Percentiles rank a stretch among this genome's conserved stretches.
Evolutionary conservation across 352 stramenopile genomes (phyloP).

Genomic region (Pythium apleroticum): DNA sequence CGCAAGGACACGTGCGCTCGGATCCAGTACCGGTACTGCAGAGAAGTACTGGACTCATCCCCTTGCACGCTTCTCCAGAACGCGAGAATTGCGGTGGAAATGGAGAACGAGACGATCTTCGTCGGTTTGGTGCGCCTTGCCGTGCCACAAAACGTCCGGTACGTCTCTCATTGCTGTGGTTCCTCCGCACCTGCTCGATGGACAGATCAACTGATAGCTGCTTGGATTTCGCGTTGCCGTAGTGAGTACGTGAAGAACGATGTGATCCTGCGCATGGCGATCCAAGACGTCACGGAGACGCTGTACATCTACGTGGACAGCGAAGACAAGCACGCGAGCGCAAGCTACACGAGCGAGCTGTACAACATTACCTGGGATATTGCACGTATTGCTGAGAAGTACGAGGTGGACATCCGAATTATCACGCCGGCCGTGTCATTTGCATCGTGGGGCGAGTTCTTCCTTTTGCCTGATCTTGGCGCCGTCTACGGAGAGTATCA

Average conservation of each 20-base stretch:
- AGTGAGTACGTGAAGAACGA: conserved; percentile 29
- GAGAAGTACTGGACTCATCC: neutral
- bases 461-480: conserved; percentile 62
- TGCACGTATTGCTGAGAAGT: conserved; percentile 45
- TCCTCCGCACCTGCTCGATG: neutral
- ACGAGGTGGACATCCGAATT: conserved; percentile 40
- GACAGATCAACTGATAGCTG: neutral
- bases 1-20: neutral
- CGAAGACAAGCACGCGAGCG: conserved; percentile 49
- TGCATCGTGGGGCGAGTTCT: conserved; percentile 54
- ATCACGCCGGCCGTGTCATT: neutral
- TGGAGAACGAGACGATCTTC: conserved; percentile 24
- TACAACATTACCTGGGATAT: conserved; percentile 73
- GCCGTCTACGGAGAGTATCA: conserved; percentile 68
- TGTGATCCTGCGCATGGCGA: conserved; percentile 63
- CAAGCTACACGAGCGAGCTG: conserved; percentile 79
- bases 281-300: conserved; percentile 44
- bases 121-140: conserved; percentile 54
- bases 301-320: conserved; percentile 54
- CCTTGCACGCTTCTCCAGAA: neutral
- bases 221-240: neutral
- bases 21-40: neutral
- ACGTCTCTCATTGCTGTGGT: neutral
- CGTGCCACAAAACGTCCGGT: conserved; percentile 60
- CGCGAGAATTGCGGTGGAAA: neutral